Base-by-base conservation (phyloP, 768 basidiomycete species). In the Chalciporus sphaerocephalus region DNA sequence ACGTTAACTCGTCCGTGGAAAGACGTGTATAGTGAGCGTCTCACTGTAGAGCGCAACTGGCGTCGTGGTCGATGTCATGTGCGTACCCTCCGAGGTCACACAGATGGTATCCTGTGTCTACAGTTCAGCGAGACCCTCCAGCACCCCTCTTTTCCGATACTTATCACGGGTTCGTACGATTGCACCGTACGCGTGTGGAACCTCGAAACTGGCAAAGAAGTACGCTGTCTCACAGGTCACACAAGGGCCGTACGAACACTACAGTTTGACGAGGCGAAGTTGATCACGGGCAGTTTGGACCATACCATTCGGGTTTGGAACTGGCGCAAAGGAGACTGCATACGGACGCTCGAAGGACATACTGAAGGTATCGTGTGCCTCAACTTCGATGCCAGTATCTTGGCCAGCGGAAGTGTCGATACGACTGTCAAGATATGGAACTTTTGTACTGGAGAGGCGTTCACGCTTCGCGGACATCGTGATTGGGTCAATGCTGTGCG, bases 91-190 rank as follows among this genome's bases (percentile, higher is more conserved):
- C 84, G 87, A 56, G 96, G 96, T 6, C 96, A 99, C 68, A 86
- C 90, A 6, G 91, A 98, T 58, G 91, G 93, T 50, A 82, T 99
- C 58, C 94, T 97, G 88, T 98, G 95, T 64, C 78, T 99, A 4
- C 96, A 99, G 60, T 94, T 93, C 63, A 84, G 76, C 61, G 95
- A 96, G 64, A 83, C 82, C 5, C 73, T 95, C 9, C 70, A 78
- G 2, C 85, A 92, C 62, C 87, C 91, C 7, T 73, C 81, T 7
- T 96, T 93, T 59, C 93, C 95, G 6, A 82, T 99, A 51, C 83
- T 99, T 43, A 93, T 99, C 73, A 95, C 96, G 2, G 96, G 96
- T 21, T 96, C 93, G 2, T 98, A 96, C 67, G 96, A 99, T 60
- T 84, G 89, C 56, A 96, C 92, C 3, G 83, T 85, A 5, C 82